phyloP scores from a whole-genome alignment of 176 grass and related monocot species.

The Oryza coarctata region DNA sequence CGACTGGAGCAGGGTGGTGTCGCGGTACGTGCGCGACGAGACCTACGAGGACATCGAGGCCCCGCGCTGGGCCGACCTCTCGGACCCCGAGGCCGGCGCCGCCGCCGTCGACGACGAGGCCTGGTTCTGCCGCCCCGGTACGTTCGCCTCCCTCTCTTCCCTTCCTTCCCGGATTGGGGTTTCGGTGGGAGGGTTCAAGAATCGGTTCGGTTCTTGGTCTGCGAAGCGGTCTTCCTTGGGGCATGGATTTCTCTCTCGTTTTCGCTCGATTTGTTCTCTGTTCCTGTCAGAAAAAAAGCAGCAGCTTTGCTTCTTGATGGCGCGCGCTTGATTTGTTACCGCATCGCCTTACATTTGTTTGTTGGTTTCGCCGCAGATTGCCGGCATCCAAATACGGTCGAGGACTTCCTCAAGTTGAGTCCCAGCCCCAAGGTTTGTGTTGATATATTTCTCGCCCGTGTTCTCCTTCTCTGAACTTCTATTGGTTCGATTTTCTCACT shows the following conservation, averaged over 20 bases:
- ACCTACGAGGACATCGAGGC: constrained; percentile 86
- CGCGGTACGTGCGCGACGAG: constrained; percentile 76
- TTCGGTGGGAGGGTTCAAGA: not conserved
- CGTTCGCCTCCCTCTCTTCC: constrained; percentile 9
- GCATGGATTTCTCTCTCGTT: not conserved
- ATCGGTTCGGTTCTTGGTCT: constrained; percentile 24
- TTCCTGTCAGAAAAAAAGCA: not conserved
- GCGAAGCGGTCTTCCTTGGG: not conserved
- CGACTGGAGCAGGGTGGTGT: constrained; percentile 87
- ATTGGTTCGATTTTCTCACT: not conserved
- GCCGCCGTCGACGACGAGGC: constrained; percentile 61
- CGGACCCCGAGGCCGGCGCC: constrained; percentile 40
- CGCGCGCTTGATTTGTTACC: not conserved
- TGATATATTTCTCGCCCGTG: not conserved
- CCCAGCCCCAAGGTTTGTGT: constrained; percentile 70
- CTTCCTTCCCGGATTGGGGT: not conserved
- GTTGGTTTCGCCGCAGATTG: constrained; percentile 57
- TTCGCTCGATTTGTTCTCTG: not conserved
- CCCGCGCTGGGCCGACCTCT: constrained; percentile 81
- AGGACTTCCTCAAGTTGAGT: constrained; percentile 65
- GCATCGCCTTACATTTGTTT: not conserved
- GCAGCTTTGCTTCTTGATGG: not conserved
- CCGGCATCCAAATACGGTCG: constrained; percentile 66
- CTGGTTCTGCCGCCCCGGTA: constrained; percentile 95
- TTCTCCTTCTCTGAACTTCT: not conserved